Evolutionary conservation across 306 rosid species (phyloP).

Genomic region (Lathyrus oleraceus): DNA sequence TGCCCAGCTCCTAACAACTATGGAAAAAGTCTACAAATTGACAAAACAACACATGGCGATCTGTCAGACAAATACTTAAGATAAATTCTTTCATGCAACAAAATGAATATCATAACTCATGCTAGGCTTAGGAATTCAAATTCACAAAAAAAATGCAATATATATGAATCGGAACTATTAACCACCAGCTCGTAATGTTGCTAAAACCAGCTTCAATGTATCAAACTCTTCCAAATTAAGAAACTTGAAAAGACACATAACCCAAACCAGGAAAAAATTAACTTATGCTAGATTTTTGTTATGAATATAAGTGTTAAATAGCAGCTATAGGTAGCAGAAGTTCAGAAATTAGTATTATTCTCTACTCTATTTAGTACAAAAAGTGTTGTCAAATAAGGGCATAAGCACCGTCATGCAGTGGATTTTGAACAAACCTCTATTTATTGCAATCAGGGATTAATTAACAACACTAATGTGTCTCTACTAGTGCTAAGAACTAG

Average conservation of each 20-base stretch:
- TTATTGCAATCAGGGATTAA: not conserved
- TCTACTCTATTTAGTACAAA: not conserved
- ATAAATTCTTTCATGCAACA: slow-evolving; percentile 17
- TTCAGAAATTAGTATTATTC: too few relatives aligned
- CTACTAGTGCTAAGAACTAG: not conserved
- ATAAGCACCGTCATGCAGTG: not conserved
- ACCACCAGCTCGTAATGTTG: not conserved
- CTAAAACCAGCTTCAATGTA: not conserved
- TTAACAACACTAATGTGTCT: not conserved
- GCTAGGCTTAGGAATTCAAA: slow-evolving; percentile 1
- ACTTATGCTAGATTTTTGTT: not conserved
- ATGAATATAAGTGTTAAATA: not conserved
- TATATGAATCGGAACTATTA: slow-evolving; percentile 5
- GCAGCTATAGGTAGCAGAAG: not conserved
- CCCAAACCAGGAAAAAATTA: not conserved
- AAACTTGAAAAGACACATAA: not conserved
- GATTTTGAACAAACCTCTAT: not conserved
- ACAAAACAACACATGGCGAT: slow-evolving; percentile 31
- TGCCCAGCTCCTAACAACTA: slow-evolving; percentile 91
- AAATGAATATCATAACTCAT: not conserved
- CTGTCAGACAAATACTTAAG: slow-evolving; percentile 30
- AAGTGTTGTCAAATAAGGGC: not conserved
- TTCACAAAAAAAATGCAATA: slow-evolving; percentile 1
- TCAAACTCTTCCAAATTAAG: not conserved
- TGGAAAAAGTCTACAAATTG: slow-evolving; percentile 75